Evolutionary conservation across 2,329 filamentous ascomycete species (phyloP).

Genomic region (Nigrospora osmanthi): DNA sequence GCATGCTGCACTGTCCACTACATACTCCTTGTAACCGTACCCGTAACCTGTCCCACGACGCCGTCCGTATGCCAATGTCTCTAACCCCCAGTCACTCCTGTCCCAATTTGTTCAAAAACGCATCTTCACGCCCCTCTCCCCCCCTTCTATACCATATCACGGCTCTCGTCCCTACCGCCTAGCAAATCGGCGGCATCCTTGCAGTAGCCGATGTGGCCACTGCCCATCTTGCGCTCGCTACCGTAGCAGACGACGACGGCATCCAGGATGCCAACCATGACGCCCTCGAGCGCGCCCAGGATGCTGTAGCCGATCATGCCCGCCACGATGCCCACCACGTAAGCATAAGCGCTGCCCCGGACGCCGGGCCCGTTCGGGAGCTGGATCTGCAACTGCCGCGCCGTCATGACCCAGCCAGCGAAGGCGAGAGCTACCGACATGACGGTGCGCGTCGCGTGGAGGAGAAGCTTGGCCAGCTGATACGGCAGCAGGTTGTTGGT

Average conservation of each 20-base stretch:
- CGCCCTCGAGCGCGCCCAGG: conserved; percentile 82
- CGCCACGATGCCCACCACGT: conserved; percentile 85
- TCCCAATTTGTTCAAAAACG: neutral
- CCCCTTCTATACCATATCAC: conserved; percentile 20
- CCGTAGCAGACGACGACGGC: conserved; percentile 90
- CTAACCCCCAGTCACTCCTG: too few species aligned
- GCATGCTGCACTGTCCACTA: too few species aligned
- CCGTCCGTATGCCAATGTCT: too few species aligned
- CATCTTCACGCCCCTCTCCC: neutral
- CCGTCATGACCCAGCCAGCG: conserved; percentile 93
- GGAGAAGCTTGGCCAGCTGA: conserved; percentile 79
- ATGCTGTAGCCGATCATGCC: conserved; percentile 94
- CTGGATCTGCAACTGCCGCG: conserved; percentile 63
- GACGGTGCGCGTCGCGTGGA: conserved; percentile 84
- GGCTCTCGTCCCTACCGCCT: conserved; percentile 46
- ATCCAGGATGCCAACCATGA: conserved; percentile 80
- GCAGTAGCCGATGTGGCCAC: conserved; percentile 70
- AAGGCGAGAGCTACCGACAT: conserved; percentile 88
- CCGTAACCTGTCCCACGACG: too few species aligned
- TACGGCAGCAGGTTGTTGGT: conserved; percentile 67
- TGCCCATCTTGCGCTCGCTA: conserved; percentile 68
- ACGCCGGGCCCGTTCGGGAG: conserved; percentile 45
- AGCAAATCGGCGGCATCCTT: conserved; percentile 87
- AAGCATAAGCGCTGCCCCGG: conserved; percentile 84
- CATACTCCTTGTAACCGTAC: too few species aligned